Evolutionary conservation across 164 flowering plant species (phyloP).

Genomic region (Paratinospora sagittata): DNA sequence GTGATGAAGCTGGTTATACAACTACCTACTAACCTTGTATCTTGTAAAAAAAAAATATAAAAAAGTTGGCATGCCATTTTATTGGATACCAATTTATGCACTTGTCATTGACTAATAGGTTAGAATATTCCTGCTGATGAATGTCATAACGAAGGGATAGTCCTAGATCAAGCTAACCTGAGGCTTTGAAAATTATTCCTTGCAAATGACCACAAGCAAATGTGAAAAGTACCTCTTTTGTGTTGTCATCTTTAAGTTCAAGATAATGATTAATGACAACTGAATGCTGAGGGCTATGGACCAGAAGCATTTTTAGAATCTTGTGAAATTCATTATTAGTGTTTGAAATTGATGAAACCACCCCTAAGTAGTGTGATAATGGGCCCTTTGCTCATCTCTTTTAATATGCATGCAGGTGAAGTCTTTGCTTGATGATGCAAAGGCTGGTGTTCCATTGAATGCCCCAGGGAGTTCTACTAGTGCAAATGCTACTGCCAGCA

Average conservation of each 20-base stretch:
- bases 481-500: slow-evolving; percentile 47
- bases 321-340: too few species aligned
- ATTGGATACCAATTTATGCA: too few species aligned
- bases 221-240: slow-evolving; percentile 1
- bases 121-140: not conserved
- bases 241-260: not conserved
- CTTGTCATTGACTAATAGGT: not conserved
- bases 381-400: slow-evolving; percentile 8
- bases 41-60: too few species aligned
- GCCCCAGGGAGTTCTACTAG: slow-evolving; percentile 50
- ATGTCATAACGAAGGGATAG: not conserved
- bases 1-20: too few species aligned
- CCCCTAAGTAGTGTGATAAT: slow-evolving; percentile 3
- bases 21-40: too few species aligned
- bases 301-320: not conserved
- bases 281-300: not conserved
- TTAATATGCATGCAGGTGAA: slow-evolving; percentile 47
- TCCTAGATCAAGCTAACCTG: not conserved
- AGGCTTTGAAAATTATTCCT: not conserved
- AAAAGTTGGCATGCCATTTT: too few species aligned
- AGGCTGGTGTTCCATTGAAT: slow-evolving; percentile 62
- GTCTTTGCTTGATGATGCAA: slow-evolving; percentile 80
- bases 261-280: not conserved
- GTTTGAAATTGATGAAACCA: not conserved
- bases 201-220: not conserved